Evolutionary conservation across 345 rosid genomes (phyloP).

Genomic region (Conringia planisiliqua): DNA sequence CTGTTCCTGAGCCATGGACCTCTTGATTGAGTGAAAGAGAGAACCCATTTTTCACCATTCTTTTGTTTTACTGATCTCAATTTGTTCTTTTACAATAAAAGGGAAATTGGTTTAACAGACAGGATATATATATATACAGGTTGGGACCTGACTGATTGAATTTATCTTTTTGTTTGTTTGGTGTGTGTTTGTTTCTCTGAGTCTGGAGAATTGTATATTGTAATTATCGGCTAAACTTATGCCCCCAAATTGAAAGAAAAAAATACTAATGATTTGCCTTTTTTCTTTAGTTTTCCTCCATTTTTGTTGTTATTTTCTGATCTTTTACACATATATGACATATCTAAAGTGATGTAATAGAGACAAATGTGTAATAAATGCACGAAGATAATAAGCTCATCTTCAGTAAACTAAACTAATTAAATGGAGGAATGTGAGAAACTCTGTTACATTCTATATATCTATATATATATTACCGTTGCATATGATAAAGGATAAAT

Average conservation of each 20-base stretch:
- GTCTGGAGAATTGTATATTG: constrained; percentile 31
- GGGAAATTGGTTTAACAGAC: constrained; percentile 27
- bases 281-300: background rate
- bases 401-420: background rate
- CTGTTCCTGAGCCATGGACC: constrained; percentile 91
- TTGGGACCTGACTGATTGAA: constrained; percentile 23
- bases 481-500: background rate
- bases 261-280: constrained; percentile 15
- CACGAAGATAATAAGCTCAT: background rate
- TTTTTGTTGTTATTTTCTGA: background rate
- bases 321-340: background rate
- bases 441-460: background rate
- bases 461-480: background rate
- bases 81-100: constrained; percentile 47
- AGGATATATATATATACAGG: constrained; percentile 4
- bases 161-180: background rate
- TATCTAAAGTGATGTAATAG: background rate
- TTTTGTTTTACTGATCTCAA: constrained; percentile 28
- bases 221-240: constrained; percentile 28
- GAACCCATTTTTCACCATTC: constrained; percentile 16
- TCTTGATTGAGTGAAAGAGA: constrained; percentile 41
- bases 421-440: background rate
- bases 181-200: constrained; percentile 23
- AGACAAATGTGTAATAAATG: background rate
- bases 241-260: constrained; percentile 1